Evolutionary conservation across 495 filamentous ascomycete species (phyloP).

Genomic region (Cetradonia linearis): DNA sequence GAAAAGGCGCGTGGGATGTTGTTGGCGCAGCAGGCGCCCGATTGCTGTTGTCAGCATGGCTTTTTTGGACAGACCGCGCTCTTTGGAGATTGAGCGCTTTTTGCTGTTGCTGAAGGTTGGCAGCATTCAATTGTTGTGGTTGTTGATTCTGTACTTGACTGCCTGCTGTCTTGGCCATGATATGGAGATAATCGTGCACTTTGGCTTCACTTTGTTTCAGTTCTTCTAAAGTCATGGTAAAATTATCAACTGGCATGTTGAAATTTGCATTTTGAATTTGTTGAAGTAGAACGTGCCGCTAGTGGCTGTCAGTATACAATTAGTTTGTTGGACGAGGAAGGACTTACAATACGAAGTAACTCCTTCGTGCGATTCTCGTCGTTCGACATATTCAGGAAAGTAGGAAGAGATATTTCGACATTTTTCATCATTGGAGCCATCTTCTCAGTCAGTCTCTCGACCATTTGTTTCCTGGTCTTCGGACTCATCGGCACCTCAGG

Average conservation of each 20-base stretch:
- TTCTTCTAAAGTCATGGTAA: constrained; percentile 49
- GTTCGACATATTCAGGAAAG: constrained; percentile 30
- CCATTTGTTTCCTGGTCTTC: constrained; percentile 39
- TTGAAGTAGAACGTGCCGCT: constrained; percentile 47
- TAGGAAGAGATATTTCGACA: constrained; percentile 37
- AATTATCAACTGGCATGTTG: constrained; percentile 40
- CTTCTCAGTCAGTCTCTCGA: constrained; percentile 36
- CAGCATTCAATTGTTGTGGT: constrained; percentile 46
- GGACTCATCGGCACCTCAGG: constrained; percentile 31
- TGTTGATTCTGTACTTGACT: constrained; percentile 27
- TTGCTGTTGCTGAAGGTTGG: constrained; percentile 51
- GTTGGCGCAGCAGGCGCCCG: constrained; percentile 55
- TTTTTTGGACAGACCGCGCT: constrained; percentile 41
- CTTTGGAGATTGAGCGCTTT: constrained; percentile 39
- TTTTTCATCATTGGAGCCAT: constrained; percentile 35
- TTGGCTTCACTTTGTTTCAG: constrained; percentile 42
- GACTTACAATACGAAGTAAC: constrained; percentile 37
- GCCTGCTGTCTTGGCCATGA: constrained; percentile 29
- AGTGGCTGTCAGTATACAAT: constrained; percentile 25
- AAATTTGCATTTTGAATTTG: constrained; percentile 49
- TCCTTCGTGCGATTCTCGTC: constrained; percentile 38
- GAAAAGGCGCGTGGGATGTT: constrained; percentile 53
- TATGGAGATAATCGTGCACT: constrained; percentile 35
- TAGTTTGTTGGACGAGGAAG: not conserved
- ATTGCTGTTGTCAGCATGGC: constrained; percentile 44